A percentile compares a stretch with the other conserved stretches of the same genome.
Conservation (phyloP, 306 rosid genomes). For the Trifolium fragiferum region DNA sequence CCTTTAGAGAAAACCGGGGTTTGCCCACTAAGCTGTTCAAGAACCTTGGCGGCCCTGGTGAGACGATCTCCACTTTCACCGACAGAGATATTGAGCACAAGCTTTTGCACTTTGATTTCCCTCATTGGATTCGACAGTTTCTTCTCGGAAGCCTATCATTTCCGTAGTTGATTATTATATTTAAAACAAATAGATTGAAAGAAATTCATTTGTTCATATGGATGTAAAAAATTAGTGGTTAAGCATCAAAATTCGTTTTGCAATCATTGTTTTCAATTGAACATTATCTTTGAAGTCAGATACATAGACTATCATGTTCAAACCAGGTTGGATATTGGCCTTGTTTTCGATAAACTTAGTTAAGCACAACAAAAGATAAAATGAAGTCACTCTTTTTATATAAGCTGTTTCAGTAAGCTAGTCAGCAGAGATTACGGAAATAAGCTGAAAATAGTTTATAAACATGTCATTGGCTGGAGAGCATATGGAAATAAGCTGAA, state of each 20-base stretch:
- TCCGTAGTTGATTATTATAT: neutral
- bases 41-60: constrained; percentile 82
- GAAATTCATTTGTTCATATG: neutral
- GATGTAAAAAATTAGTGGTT: neutral
- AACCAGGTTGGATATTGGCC: too few species aligned
- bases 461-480: too few species aligned
- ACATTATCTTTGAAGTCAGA: too few species aligned
- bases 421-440: too few species aligned
- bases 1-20: constrained; percentile 82
- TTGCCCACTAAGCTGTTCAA: constrained; percentile 88
- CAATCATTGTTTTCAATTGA: neutral
- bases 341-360: too few species aligned
- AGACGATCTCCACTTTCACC: constrained; percentile 89
- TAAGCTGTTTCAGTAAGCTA: too few species aligned
- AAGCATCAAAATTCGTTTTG: neutral
- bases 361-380: too few species aligned
- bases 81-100: constrained; percentile 79
- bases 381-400: too few species aligned
- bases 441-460: too few species aligned
- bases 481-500: too few species aligned
- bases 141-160: constrained; percentile 72
- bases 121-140: constrained; percentile 78
- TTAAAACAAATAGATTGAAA: neutral
- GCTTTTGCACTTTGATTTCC: constrained; percentile 82
- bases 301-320: neutral